These are phyloP conservation scores for Magnaporthiopsis incrustans DNA, from an alignment of 2,329 filamentous ascomycete species.

Conservation along the genomic window DNA sequence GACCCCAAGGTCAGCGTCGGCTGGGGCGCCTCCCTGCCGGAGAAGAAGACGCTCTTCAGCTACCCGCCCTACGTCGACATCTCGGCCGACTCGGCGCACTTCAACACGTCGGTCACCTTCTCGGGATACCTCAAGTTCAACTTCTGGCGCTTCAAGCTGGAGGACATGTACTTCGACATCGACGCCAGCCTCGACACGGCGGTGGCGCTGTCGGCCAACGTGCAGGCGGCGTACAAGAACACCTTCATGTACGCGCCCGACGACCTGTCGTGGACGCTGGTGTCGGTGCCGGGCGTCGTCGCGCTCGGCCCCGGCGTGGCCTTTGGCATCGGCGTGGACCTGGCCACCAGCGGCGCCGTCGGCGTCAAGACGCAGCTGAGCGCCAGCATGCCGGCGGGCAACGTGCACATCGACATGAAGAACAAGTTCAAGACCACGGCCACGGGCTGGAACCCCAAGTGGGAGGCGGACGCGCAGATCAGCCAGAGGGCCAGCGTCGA, in stretches of 20 bases:
- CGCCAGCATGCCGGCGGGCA: slow-evolving; percentile 10
- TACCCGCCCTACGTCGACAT: slow-evolving; percentile 23
- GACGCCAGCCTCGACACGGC: slow-evolving; percentile 28
- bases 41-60: slow-evolving; percentile 13
- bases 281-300: slow-evolving; percentile 32
- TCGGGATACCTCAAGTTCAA: slow-evolving; percentile 33
- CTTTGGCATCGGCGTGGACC: slow-evolving; percentile 4
- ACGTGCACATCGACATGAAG: slow-evolving; percentile 21
- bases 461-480: slow-evolving; percentile 13
- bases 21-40: slow-evolving; percentile 20
- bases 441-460: slow-evolving; percentile 16
- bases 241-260: slow-evolving; percentile 27
- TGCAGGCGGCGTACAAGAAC: slow-evolving; percentile 24
- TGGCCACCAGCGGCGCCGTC: slow-evolving; percentile 1
- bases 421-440: slow-evolving; percentile 13
- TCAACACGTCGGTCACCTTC: slow-evolving; percentile 29
- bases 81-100: slow-evolving; percentile 24
- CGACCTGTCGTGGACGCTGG: slow-evolving; percentile 27
- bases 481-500: slow-evolving; percentile 15
- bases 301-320: slow-evolving; percentile 13
- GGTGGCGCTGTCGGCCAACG: slow-evolving; percentile 26
- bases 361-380: slow-evolving; percentile 2
- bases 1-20: slow-evolving; percentile 22
- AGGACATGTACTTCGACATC: slow-evolving; percentile 33
- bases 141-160: slow-evolving; percentile 23